Base-by-base conservation (phyloP, 257 asterid genomes). In the Solanum gracilifrons region DNA sequence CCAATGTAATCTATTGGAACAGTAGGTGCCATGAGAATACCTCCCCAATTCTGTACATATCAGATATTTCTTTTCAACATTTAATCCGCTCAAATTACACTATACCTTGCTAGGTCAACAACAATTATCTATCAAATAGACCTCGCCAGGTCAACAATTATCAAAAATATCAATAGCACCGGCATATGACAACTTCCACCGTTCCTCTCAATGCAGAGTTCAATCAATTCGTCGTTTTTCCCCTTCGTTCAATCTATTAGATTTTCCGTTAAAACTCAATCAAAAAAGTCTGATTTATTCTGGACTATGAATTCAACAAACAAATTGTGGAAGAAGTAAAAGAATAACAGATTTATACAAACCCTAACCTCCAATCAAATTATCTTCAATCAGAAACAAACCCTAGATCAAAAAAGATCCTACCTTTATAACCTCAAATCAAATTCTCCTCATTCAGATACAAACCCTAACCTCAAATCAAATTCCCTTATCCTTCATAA, bases 1-100 rank as follows among this genome's bases (percentile, higher is more conserved):
- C 94, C 94, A 86, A 91, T 79, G 90, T 88, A 93, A 82, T 93
- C 95, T 88, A 93, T 85, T 9, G 94, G 95, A 88, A 93, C 91
- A 90, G 92, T 89, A 27, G 95, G 97, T 87, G 95, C 94, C 95
- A 94, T 92, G 91, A 87, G 89, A 85, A 86, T 84, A 91, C 87
- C 86, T 87, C 91, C 91, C 87, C 84, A 89, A 83, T 43, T 86
- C 85, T 73, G 91, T 90, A 89, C 94, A 91, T 91, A 64, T 89
- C 95, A 92, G 88, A 89, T 48, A 83, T 33, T 75, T 68, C 86
- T 87, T 84, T 87, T 79, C 86, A 87, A 88, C 89, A 79, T 86
- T 86, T 75, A 71, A 82, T 82, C 76, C 84, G 77, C 84, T 88
- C 80, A 84, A 76, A 82, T 27, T 84, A 55, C 18, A 74, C 41